Percentiles rank a stretch among this genome's conserved stretches.
phyloP scores from a whole-genome alignment of 495 filamentous ascomycete species.

The Penicillium roqueforti region DNA sequence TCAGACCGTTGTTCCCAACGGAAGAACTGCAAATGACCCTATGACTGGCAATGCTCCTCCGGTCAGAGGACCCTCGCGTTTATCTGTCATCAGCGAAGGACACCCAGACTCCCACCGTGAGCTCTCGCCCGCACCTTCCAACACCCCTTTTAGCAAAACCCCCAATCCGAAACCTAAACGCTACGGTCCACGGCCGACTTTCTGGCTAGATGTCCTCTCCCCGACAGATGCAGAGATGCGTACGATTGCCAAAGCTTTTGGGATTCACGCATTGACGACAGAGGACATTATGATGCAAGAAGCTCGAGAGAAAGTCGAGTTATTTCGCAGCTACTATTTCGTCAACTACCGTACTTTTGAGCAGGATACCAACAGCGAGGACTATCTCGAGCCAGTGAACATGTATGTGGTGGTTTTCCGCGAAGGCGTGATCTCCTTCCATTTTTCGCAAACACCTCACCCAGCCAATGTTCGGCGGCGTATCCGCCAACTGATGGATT shows the following conservation, averaged over 20 bases:
- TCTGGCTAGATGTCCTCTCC: constrained; percentile 89
- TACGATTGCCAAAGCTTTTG: constrained; percentile 84
- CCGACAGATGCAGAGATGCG: constrained; percentile 93
- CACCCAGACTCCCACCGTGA: constrained; percentile 27
- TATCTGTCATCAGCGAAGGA: constrained; percentile 36
- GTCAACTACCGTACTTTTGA: constrained; percentile 97
- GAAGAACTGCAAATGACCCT: constrained; percentile 25
- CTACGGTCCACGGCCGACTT: constrained; percentile 86
- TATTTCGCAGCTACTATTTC: constrained; percentile 97
- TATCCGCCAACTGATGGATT: constrained; percentile 91
- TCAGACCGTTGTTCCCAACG: neutral
- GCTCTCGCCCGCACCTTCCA: constrained; percentile 22
- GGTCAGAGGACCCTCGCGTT: constrained; percentile 20
- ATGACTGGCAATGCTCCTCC: constrained; percentile 28
- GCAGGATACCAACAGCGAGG: constrained; percentile 79
- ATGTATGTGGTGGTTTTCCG: constrained; percentile 97
- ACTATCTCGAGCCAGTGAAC: constrained; percentile 92
- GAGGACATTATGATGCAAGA: constrained; percentile 98
- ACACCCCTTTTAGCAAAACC: constrained; percentile 19
- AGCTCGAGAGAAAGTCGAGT: constrained; percentile 93
- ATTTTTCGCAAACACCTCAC: constrained; percentile 89
- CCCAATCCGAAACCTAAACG: constrained; percentile 46
- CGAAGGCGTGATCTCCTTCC: constrained; percentile 91
- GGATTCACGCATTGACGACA: constrained; percentile 88
- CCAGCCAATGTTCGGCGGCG: constrained; percentile 91